Evolutionary conservation across 306 rosid genomes (phyloP).

Genomic region (Dryas drummondii): DNA sequence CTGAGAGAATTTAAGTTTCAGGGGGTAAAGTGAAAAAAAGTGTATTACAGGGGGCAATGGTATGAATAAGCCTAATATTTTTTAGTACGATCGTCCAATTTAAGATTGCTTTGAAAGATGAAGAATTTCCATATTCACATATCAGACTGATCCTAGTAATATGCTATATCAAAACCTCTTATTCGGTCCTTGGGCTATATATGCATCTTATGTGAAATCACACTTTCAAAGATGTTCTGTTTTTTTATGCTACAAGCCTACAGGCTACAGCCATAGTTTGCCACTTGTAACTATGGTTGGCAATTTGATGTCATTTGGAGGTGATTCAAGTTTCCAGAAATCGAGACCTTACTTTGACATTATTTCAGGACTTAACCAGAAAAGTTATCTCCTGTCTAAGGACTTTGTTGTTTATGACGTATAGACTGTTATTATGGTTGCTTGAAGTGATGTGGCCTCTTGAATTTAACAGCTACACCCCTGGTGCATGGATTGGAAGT

Average conservation of each 20-base stretch:
- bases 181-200: not conserved
- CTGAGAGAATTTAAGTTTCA: too few relatives aligned
- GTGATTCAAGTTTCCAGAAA: not conserved
- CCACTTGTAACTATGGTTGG: too few relatives aligned
- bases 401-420: not conserved
- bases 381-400: not conserved
- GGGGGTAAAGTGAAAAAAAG: too few relatives aligned
- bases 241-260: not conserved
- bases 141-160: not conserved
- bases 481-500: conserved; percentile 72
- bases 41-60: too few relatives aligned
- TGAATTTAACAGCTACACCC: conserved; percentile 56
- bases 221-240: not conserved
- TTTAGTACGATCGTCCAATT: not conserved
- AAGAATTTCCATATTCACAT: not conserved
- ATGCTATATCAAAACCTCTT: not conserved
- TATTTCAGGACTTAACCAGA: not conserved
- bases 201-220: not conserved
- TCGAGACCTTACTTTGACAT: not conserved
- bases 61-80: too few relatives aligned
- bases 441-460: conserved; percentile 25
- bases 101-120: not conserved
- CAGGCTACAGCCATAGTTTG: too few relatives aligned
- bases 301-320: too few relatives aligned
- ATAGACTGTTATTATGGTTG: conserved; percentile 15